Conservation (phyloP, 176 grass and related monocot genomes). For the Aegilops bicornis region DNA sequence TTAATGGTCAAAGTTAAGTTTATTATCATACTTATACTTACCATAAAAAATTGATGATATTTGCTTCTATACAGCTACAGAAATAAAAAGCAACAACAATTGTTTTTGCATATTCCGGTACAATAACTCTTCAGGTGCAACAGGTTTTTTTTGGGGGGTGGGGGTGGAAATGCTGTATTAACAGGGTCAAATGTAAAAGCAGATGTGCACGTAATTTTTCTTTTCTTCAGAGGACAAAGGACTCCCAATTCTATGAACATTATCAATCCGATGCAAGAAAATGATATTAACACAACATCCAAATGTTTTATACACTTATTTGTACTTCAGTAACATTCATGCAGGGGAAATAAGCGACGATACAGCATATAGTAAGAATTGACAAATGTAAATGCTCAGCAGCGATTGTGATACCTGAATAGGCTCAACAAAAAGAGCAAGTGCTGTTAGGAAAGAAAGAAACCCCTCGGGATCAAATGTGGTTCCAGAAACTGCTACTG, state of each 20-base stretch:
- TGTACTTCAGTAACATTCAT: neutral
- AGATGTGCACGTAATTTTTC: neutral
- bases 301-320: constrained; percentile 1
- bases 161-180: neutral
- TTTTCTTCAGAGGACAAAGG: neutral
- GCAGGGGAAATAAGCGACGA: neutral
- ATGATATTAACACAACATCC: neutral
- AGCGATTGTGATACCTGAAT: constrained; percentile 51
- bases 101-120: neutral
- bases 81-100: neutral
- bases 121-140: neutral
- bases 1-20: neutral
- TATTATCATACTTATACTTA: neutral
- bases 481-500: constrained; percentile 47
- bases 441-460: constrained; percentile 65
- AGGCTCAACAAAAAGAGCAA: constrained; percentile 71
- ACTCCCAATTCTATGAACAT: neutral
- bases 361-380: neutral
- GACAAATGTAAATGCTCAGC: neutral
- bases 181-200: neutral
- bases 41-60: neutral
- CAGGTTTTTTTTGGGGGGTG: neutral
- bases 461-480: constrained; percentile 52
- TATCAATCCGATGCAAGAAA: neutral
- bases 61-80: neutral